These are phyloP conservation scores for Waitea zeae DNA, from an alignment of 1,284 basidiomycete species.

Conservation along the genomic window DNA sequence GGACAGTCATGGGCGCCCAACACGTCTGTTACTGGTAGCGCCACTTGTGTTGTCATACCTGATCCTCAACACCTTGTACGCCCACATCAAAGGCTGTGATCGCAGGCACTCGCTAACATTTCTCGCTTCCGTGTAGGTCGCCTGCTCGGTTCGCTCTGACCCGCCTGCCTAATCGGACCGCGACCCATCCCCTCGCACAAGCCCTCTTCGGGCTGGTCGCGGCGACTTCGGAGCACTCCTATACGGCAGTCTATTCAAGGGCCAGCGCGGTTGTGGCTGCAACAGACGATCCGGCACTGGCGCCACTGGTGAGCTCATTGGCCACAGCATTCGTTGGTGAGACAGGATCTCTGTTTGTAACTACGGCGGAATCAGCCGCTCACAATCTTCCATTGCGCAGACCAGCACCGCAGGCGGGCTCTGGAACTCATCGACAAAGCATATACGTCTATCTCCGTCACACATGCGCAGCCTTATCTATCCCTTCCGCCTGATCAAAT, in stretches of 20 bases:
- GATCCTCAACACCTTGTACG: conserved; percentile 40
- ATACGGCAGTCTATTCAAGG: conserved; percentile 33
- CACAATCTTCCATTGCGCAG: conserved; percentile 11
- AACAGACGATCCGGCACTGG: conserved; percentile 28
- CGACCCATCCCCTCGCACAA: conserved; percentile 22
- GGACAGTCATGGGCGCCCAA: conserved; percentile 20
- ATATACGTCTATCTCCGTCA: conserved; percentile 38
- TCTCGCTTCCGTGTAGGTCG: conserved; percentile 19
- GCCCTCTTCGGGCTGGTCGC: conserved; percentile 27
- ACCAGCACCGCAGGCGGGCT: conserved; percentile 33
- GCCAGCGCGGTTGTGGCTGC: conserved; percentile 23
- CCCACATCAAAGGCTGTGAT: conserved; percentile 5
- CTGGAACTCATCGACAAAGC: conserved; percentile 35
- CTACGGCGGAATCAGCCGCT: background rate
- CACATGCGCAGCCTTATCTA: conserved; percentile 36
- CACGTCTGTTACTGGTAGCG: conserved; percentile 30
- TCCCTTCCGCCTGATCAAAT: conserved; percentile 25
- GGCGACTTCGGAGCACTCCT: conserved; percentile 32
- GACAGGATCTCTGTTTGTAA: too few species aligned
- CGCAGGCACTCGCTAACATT: background rate
- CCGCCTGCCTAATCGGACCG: conserved; percentile 31
- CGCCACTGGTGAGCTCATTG: conserved; percentile 23
- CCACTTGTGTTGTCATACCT: conserved; percentile 46
- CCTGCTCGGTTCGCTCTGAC: conserved; percentile 35
- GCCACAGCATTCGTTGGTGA: conserved; percentile 30